phyloP scores from a whole-genome alignment of 78 protist genomes.

The Pigoraptor vietnamica region DNA sequence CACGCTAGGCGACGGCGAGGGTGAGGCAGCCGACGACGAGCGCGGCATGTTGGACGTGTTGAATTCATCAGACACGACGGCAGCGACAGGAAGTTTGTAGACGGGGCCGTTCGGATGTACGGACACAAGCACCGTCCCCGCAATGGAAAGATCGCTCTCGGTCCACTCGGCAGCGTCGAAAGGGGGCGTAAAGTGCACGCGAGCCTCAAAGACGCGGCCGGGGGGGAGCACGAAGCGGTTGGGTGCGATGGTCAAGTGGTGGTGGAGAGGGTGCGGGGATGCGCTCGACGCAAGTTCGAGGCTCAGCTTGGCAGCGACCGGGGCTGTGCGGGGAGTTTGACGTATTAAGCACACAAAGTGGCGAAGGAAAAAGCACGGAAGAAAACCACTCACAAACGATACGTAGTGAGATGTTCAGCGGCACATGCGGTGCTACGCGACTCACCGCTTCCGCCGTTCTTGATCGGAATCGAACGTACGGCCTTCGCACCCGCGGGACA shows the following conservation, averaged over 20 bases:
- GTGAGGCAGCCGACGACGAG: no score
- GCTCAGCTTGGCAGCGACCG: not conserved
- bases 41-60: not conserved
- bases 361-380: not conserved
- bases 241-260: not conserved
- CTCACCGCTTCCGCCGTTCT: not conserved
- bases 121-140: not conserved
- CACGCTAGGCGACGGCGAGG: no score
- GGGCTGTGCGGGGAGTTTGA: no score
- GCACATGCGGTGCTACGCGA: no score
- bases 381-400: not conserved
- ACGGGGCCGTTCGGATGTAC: not conserved
- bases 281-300: no score
- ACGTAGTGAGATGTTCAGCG: not conserved
- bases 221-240: not conserved
- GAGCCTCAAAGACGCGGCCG: not conserved
- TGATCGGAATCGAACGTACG: not conserved
- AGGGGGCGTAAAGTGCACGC: not conserved
- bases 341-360: no score
- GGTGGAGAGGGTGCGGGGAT: not conserved
- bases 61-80: not conserved
- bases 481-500: not conserved
- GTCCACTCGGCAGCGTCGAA: not conserved
- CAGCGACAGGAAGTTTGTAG: not conserved
- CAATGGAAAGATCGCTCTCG: not conserved